Base-by-base conservation (phyloP, 1,139 yeast species). In the Pichia sp. region DNA sequence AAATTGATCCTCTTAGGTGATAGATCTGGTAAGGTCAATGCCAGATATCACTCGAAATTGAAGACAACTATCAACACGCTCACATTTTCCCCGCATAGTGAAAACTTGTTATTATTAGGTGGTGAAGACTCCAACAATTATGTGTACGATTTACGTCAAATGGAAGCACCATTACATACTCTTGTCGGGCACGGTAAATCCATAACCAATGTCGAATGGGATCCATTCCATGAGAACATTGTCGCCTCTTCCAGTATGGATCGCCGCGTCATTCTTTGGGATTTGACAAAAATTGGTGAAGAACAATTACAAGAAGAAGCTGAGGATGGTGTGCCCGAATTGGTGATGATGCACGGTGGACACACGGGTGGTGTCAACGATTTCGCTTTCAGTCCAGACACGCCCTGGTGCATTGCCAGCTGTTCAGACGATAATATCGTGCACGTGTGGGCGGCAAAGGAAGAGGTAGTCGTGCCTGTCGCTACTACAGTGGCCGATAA, bases 261-360 rank as follows among this genome's bases (percentile, higher is more conserved):
- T 51, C 67, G 88, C 45, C 64, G 91, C 43, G 68, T 80, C 20
- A 75, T 82, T 30, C 52, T 82, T 6, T 83, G 94, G 94, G 91
- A 82, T 52, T 60, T 82, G 34, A 62, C 66, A 37, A 77, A 71
- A 50, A 77, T 82, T 22, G 93, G 93, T 2, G 84, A 78, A 47
- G 93, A 82, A 50, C 91, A 81, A 54, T 66, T 65, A n/a, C 84
- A 75, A 43, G 83, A 76, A 44, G 94, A 82, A 52, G 81, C 81
- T 45, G 80, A 74, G 42, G 93, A 83, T 51, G 94, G 91, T 31
- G 79, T 82, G 31, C 87, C 91, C 6, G 94, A 83, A 52, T 59
- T 82, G 26, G 67, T 82, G 49, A 79, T 82, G 87, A 79, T 83
- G 77, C 94, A 83, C 51, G 93, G 91, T 25, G 94, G 94, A 14